Evolutionary conservation across 768 basidiomycete species (phyloP), one percentile per base, ranked within the genome.

Genomic region (Pisolithus sp.): DNA sequence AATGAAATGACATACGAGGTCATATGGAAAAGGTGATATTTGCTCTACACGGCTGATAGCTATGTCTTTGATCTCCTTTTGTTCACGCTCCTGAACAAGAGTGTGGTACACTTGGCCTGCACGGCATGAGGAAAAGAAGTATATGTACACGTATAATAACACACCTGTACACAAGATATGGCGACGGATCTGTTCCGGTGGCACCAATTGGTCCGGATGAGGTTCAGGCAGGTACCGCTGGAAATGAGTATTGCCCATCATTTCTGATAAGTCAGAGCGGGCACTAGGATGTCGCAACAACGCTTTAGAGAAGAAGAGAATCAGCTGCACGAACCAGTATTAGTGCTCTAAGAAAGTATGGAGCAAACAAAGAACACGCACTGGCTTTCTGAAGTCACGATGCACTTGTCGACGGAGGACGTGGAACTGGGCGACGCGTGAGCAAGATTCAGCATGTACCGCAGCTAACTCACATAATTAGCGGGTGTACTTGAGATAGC

Each of bases 321-420:
- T 84, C 55, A 99, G 80, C 85, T 92, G 49, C 38, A 12, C 49
- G 46, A 20, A 40, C 39, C 53, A 47, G 51, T 18, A 44, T 21
- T 7, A 37, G 43, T 34, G 30, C 30, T 30, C 30, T 8, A 30
- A 6, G n/a, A 54, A 9, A 41, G 37, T 20, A n/a, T 20, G 31
- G 20, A 21, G 7, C 24, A 4, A 21, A 49, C 46, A 31, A 18
- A 42, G n/a, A 34, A 10, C 7, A 65, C 80, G 49, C 62, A 90
- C 86, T 42, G 95, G 95, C 75, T 97, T 98, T 62, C 95, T 85
- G 88, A 93, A 98, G 67, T 97, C 96, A 60, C 96, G 91, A 70
- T 93, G 89, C 64, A 89, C 90, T 71, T 97, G 95, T 55, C 95
- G 87, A 69, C 94, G 91, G 46, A 98, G 86, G 53, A 95, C 91